Base-by-base conservation (phyloP, 2,329 filamentous ascomycete species). In the Lasiodiplodia sp. region DNA sequence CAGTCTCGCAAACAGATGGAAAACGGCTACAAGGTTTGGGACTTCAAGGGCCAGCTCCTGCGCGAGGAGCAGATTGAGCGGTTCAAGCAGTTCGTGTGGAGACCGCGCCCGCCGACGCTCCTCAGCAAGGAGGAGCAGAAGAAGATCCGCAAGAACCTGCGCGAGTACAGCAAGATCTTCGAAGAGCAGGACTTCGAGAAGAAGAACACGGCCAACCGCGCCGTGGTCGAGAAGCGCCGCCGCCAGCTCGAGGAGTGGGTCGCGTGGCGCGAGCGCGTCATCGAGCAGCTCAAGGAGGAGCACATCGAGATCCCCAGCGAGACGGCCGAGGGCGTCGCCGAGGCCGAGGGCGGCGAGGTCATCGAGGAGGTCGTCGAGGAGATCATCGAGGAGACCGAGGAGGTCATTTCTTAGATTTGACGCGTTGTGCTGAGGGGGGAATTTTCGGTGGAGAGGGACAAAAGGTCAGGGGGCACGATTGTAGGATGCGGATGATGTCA, bases 11-110 rank as follows among this genome's bases (percentile, higher is more conserved):
- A 40, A 60, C 77, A 97, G 93, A 97, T 98, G 93, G 96, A 99
- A 86, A 99, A 98, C 80, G 96, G 96, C 72, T 99, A 97, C 86
- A 95, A 98, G 81, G 85, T 99, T 71, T 98, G 97, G 87, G 94
- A 97, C 79, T 99, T 99, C 88, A 92, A 90, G 80, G 96, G 96
- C 72, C 91, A 92, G 75, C 88, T 91, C 67, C 89, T 99, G 67
- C 91, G 94, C 69, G 96, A 99, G 83, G 93, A 97, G 81, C 91
- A 90, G 64, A 87, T 97, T 69, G 96, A 99, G 73, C 96, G 96
- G 82, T 98, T 99, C 88, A 97, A 97, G 88, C 96, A 99, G 82
- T 93, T 94, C 83, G 82, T 92, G 71, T 99, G 96, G 96, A 92
- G 96, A 55, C 96, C 96, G 23, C 92, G 96, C 53, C 96, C 96